Evolutionary conservation across 2,329 filamentous ascomycete species (phyloP).

Genomic region (Stachybotrys chlorohalonatus): DNA sequence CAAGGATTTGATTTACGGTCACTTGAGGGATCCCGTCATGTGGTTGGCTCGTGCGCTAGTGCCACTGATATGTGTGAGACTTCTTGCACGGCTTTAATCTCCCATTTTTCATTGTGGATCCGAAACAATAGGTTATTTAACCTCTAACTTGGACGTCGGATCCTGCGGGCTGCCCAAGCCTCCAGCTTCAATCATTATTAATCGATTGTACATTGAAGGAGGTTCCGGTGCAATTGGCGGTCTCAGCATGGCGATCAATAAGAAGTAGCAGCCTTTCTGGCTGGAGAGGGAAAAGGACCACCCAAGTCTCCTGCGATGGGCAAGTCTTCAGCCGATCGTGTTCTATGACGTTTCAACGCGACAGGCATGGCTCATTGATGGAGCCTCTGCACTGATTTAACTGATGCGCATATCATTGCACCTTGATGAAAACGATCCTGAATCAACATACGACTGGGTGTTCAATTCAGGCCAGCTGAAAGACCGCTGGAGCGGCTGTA

Average conservation of each 20-base stretch:
- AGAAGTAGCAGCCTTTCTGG: not conserved
- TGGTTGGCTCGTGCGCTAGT: not conserved
- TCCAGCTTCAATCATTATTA: not conserved
- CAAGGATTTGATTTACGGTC: not conserved
- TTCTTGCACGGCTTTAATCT: not conserved
- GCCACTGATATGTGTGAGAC: not conserved
- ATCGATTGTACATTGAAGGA: not conserved
- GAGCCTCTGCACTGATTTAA: not conserved
- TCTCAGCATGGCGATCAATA: not conserved
- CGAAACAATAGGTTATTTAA: not conserved
- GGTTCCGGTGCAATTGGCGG: not conserved
- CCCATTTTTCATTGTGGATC: not conserved
- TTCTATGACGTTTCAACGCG: not conserved
- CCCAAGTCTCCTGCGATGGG: not conserved
- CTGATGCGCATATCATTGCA: not conserved
- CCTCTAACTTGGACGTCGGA: not conserved
- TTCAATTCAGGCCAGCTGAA: not conserved
- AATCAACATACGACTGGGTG: not conserved
- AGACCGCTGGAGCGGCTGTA: not conserved
- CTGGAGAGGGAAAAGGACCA: not conserved
- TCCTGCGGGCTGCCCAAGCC: not conserved
- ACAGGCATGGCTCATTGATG: not conserved
- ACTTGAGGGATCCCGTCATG: not conserved
- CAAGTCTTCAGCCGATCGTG: not conserved
- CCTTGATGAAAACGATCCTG: not conserved